Percentiles rank a stretch among this genome's conserved stretches.
These are phyloP conservation scores for Colletotrichum sp. DNA, from an alignment of 2,329 filamentous ascomycete genomes.

Conservation along the genomic window DNA sequence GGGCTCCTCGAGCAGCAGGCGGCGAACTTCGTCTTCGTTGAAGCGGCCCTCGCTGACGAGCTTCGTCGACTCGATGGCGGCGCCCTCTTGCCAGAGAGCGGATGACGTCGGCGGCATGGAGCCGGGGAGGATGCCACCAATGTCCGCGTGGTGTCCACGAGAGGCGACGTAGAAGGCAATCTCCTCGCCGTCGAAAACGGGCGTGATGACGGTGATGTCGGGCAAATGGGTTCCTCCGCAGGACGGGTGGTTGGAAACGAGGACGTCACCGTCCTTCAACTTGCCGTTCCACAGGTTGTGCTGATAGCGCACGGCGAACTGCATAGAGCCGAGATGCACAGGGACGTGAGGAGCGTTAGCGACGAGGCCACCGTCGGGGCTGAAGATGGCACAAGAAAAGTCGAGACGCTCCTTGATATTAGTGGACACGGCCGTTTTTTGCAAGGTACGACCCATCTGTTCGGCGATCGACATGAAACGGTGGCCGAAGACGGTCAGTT, in stretches of 20 bases:
- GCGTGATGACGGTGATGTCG: constrained; percentile 46
- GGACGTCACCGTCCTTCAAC: constrained; percentile 74
- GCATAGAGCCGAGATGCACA: constrained; percentile 80
- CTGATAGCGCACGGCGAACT: constrained; percentile 74
- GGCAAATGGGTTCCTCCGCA: constrained; percentile 41
- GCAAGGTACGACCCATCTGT: constrained; percentile 78
- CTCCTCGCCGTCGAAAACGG: constrained; percentile 35
- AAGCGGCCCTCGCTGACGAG: constrained; percentile 79
- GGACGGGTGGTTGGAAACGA: constrained; percentile 62
- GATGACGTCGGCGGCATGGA: constrained; percentile 82
- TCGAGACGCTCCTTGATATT: constrained; percentile 83
- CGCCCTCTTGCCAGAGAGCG: constrained; percentile 69
- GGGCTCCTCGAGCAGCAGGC: constrained; percentile 70
- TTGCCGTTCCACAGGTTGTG: constrained; percentile 73
- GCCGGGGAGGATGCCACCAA: constrained; percentile 81
- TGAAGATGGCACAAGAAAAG: constrained; percentile 80
- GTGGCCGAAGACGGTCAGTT: constrained; percentile 77
- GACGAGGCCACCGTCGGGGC: constrained; percentile 73
- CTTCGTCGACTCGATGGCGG: constrained; percentile 69
- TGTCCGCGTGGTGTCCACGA: constrained; percentile 39
- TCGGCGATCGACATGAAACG: constrained; percentile 84
- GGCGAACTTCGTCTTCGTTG: constrained; percentile 74
- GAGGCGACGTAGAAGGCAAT: constrained; percentile 38
- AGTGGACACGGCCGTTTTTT: constrained; percentile 77
- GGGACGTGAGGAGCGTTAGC: constrained; percentile 79